phyloP scores from a whole-genome alignment of 2,329 filamentous ascomycete genomes.

The Chaetomiaceae sp. region DNA sequence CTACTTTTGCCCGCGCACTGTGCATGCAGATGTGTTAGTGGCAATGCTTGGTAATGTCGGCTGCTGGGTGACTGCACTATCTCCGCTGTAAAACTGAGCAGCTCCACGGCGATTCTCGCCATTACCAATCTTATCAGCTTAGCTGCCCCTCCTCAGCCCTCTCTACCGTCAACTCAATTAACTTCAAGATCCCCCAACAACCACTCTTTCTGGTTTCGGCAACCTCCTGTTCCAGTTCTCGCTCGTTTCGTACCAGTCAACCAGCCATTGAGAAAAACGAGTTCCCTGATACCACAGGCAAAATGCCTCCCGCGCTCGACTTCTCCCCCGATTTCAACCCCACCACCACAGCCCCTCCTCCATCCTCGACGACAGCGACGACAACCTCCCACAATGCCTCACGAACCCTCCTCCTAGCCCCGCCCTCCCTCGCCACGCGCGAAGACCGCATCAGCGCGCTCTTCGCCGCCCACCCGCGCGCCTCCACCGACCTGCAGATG shows the following conservation, averaged over 20 bases:
- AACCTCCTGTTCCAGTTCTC: background rate
- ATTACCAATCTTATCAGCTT: constrained; percentile 16
- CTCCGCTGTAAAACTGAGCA: constrained; percentile 14
- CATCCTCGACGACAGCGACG: constrained; percentile 17
- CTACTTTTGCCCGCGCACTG: no score
- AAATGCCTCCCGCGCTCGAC: constrained; percentile 47
- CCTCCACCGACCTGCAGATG: constrained; percentile 88
- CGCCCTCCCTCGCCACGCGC: constrained; percentile 81
- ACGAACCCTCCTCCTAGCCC: constrained; percentile 54
- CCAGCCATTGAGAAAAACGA: no score
- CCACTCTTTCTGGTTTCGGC: background rate
- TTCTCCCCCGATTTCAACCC: constrained; percentile 46
- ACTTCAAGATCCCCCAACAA: background rate
- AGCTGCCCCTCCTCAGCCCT: background rate
- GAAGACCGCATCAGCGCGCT: constrained; percentile 68
- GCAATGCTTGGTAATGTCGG: constrained; percentile 13
- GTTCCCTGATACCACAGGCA: background rate
- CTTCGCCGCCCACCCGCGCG: constrained; percentile 61
- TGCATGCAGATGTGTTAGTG: background rate
- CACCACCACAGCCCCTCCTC: constrained; percentile 6
- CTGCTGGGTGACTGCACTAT: background rate
- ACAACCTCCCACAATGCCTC: constrained; percentile 2
- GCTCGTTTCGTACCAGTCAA: background rate
- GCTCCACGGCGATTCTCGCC: constrained; percentile 16
- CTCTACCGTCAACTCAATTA: background rate